Conservation (phyloP, 768 basidiomycete species). For the Candolleomyces eurysporus region DNA sequence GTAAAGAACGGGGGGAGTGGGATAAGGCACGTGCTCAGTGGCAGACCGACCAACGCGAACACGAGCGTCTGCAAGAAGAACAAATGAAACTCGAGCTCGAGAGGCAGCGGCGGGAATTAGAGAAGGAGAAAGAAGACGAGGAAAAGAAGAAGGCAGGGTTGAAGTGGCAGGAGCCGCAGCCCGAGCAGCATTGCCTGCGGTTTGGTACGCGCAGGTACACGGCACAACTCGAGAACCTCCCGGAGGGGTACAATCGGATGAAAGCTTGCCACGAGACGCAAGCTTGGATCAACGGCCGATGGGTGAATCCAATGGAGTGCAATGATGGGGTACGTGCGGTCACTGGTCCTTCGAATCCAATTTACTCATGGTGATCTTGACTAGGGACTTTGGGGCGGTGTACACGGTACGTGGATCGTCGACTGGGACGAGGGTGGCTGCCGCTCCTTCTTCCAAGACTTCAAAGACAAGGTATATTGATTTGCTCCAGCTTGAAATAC, state of each 20-base stretch:
- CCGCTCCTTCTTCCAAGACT: too few relatives aligned
- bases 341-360: too few relatives aligned
- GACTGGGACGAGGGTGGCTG: not conserved
- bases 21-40: not conserved
- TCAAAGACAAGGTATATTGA: not conserved
- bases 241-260: not conserved
- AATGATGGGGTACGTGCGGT: not conserved
- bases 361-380: not conserved
- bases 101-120: not conserved
- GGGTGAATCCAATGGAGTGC: not conserved
- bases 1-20: not conserved
- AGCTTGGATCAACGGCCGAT: conserved; percentile 1
- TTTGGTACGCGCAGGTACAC: not conserved
- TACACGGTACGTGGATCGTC: not conserved
- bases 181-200: not conserved
- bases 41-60: not conserved
- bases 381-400: not conserved
- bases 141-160: not conserved
- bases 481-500: not conserved
- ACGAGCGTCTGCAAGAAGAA: not conserved
- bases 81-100: not conserved
- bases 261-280: not conserved
- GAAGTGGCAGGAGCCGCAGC: not conserved
- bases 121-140: conserved; percentile 4
- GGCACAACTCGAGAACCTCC: not conserved